phyloP scores from a whole-genome alignment of 2,329 filamentous ascomycete genomes.

The Xylariaceae sp. region DNA sequence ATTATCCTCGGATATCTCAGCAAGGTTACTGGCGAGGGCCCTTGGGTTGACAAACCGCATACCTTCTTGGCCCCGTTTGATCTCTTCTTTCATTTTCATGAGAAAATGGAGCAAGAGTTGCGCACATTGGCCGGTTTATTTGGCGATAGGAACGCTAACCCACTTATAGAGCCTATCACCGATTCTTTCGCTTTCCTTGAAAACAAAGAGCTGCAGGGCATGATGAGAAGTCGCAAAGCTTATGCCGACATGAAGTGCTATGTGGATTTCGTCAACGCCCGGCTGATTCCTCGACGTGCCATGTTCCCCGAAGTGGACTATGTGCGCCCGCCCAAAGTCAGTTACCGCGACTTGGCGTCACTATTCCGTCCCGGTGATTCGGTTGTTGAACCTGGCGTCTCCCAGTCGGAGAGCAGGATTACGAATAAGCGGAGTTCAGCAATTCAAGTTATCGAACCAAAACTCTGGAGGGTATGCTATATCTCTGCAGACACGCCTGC shows the following conservation, averaged over 20 bases:
- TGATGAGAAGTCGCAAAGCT: conserved; percentile 21
- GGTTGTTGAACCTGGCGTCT: conserved; percentile 16
- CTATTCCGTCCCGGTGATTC: conserved; percentile 18
- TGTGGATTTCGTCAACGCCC: conserved; percentile 18
- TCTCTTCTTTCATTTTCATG: conserved; percentile 18
- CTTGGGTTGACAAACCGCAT: conserved; percentile 18
- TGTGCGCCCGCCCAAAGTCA: conserved; percentile 11
- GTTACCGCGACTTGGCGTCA: conserved; percentile 18
- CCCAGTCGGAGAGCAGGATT: conserved; percentile 11
- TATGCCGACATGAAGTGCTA: conserved; percentile 21
- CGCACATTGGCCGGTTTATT: conserved; percentile 7
- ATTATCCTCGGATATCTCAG: conserved; percentile 21
- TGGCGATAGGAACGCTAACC: neutral
- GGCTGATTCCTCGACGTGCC: conserved; percentile 16
- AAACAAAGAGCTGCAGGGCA: conserved; percentile 12
- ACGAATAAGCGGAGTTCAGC: conserved; percentile 15
- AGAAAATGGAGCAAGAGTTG: conserved; percentile 18
- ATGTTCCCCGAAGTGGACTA: conserved; percentile 15
- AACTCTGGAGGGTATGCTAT: conserved; percentile 21
- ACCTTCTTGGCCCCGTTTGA: conserved; percentile 20
- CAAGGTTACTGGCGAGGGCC: conserved; percentile 20
- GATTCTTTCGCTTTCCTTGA: conserved; percentile 16
- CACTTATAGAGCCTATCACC: neutral
- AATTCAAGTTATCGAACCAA: conserved; percentile 14
- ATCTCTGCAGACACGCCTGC: conserved; percentile 19